Conservation (phyloP, 257 asterid genomes). For the Cinchona pubescens region DNA sequence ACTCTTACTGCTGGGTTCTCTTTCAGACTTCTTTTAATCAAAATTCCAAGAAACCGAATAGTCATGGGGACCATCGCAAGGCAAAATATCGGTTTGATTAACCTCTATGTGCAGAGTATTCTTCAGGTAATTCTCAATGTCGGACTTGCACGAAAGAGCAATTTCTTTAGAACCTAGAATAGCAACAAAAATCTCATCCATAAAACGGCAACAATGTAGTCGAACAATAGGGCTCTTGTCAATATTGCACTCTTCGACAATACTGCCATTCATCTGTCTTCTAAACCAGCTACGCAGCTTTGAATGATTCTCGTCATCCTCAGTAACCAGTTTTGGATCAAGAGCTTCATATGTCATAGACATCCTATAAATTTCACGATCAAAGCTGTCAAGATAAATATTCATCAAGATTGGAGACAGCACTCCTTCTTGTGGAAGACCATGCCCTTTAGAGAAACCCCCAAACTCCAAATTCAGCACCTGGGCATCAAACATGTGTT, state of each 20-base stretch:
- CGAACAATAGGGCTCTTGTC: conserved; percentile 44
- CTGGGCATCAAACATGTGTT: conserved; percentile 55
- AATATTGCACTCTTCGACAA: conserved; percentile 18
- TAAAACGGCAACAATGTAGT: conserved; percentile 75
- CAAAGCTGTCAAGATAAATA: conserved; percentile 80
- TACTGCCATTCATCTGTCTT: conserved; percentile 59
- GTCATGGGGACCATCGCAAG: conserved; percentile 50
- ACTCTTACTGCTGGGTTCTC: conserved; percentile 65
- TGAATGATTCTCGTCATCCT: conserved; percentile 42
- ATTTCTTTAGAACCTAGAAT: conserved; percentile 72
- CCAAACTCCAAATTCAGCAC: conserved; percentile 87
- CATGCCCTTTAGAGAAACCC: conserved; percentile 83
- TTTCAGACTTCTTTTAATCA: conserved; percentile 50
- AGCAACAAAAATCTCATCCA: conserved; percentile 85
- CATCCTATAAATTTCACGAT: conserved; percentile 64
- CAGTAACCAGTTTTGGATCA: conserved; percentile 23
- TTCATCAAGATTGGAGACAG: conserved; percentile 83
- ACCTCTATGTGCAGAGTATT: conserved; percentile 57
- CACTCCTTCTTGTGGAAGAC: conserved; percentile 99
- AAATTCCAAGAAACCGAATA: conserved; percentile 69
- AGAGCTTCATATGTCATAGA: conserved; percentile 82
- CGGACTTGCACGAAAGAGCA: conserved; percentile 57
- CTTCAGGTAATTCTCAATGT: conserved; percentile 51
- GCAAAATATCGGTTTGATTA: conserved; percentile 41
- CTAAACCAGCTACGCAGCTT: conserved; percentile 87